Conservation (phyloP, 148 eudicot species). For the Nepenthes gracilis region DNA sequence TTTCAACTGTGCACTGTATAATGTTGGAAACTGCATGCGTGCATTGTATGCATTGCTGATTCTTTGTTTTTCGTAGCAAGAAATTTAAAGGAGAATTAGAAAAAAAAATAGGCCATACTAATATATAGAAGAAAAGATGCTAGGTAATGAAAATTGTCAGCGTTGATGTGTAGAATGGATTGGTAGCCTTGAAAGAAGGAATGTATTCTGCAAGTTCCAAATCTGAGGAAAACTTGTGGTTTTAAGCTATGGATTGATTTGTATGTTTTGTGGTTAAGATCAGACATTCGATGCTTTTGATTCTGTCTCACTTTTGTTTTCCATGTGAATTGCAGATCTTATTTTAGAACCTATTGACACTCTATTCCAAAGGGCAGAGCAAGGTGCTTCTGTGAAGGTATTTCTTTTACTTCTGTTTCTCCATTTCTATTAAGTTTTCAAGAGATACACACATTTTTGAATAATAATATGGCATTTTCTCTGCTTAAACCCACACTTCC, state of each 20-base stretch:
- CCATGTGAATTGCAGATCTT: slow-evolving; percentile 40
- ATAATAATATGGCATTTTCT: background rate
- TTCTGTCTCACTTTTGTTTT: background rate
- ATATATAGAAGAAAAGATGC: no score
- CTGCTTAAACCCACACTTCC: background rate
- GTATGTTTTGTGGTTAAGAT: no score
- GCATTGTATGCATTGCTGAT: no score
- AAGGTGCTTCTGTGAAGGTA: slow-evolving; percentile 41
- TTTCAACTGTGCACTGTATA: no score
- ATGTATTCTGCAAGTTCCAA: background rate
- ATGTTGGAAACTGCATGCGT: no score
- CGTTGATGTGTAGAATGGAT: background rate
- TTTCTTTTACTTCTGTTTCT: background rate
- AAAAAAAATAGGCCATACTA: no score
- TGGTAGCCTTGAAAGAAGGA: background rate
- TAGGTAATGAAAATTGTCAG: no score
- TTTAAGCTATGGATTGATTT: no score
- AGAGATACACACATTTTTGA: background rate
- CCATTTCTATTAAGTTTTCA: background rate
- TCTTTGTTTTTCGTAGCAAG: no score
- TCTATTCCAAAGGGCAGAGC: slow-evolving; percentile 56
- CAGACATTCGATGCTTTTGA: background rate
- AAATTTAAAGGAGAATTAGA: no score
- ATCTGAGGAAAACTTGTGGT: background rate
- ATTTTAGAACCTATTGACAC: slow-evolving; percentile 39